Conservation (phyloP, 352 stramenopile species). For the Thraustochytrium sp. region DNA sequence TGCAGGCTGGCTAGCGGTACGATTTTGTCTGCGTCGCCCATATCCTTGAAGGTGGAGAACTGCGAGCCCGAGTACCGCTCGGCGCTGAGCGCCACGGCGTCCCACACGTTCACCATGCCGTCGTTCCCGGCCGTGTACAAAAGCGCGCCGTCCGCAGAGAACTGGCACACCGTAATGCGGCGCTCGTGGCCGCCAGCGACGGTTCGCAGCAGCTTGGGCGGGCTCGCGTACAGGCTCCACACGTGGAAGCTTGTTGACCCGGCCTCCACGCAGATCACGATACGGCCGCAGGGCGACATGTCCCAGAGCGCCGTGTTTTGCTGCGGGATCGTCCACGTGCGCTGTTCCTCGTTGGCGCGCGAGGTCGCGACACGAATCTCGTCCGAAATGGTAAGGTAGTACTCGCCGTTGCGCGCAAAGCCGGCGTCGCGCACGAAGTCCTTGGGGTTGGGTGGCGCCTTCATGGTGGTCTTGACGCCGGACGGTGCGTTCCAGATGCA, state of each 20-base stretch:
- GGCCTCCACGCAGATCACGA: constrained; percentile 8
- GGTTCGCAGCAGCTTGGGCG: not conserved
- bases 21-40: not conserved
- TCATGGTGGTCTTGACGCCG: constrained; percentile 4
- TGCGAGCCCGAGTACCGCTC: not conserved
- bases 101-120: not conserved
- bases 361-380: not conserved
- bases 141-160: not conserved
- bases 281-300: constrained; percentile 16
- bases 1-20: not conserved
- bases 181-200: not conserved
- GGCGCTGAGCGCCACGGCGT: not conserved
- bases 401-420: not conserved
- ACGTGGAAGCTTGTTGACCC: not conserved
- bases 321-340: constrained; percentile 10
- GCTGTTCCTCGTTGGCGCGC: not conserved
- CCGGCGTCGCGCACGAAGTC: constrained; percentile 1
- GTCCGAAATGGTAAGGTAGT: not conserved
- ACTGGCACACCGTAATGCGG: not conserved
- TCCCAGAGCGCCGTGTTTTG: constrained; percentile 16
- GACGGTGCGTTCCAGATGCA: constrained; percentile 23
- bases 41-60: not conserved
- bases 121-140: constrained; percentile 25
- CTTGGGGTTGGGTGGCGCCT: not conserved
- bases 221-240: constrained; percentile 31